Base-by-base conservation (phyloP, 202 grass and related monocot species). In the Panicum virgatum region DNA sequence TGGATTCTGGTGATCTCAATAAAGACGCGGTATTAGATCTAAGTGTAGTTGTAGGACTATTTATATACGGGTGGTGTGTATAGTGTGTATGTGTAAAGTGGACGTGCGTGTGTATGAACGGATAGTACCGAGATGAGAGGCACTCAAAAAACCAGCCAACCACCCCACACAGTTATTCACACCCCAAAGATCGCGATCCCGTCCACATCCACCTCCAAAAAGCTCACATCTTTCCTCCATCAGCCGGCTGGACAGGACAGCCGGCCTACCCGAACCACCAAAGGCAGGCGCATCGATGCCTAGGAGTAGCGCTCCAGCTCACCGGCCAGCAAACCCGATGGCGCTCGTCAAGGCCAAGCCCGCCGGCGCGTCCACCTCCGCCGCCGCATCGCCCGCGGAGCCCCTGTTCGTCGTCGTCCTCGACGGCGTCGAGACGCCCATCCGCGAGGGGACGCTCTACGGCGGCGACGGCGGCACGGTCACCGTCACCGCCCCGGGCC, bases 391-490 rank as follows among this genome's bases (percentile, higher is more conserved):
- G 61, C 59, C 22, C 30, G 66, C 73, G 3, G 37, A 51, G 34
- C 75, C 83, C 29, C 23, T 62, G 46, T 94, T 94, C 75, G 20
- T 69, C 62, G 83, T 91, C 64, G 79, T 89, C 32, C 42, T 82
- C 18, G 84, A 84, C 64, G 89, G 92, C 81, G 66, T 85, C 10
- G 89, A 89, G 75, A 58, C 79, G 57, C 27, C 82, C 51, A 80
- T 94, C 58, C 84, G 75, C 84, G 89, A 94, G 78, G 92, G 80
- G 30, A 85, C 67, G 56, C 84, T 94, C 38, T 51, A 81, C 63
- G 64, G 66, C 29, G 76, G 8, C 45, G 16, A 12, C 30, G 86
- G 92, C 32, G 76, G 90, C 62, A 69, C 82, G 81, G 83, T 86
- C 29, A 89, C 84, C 58, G 52, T 94, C 54, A 91, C 85, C n/a